Conservation (phyloP, 1,139 yeast genomes). For the Diutina neorugosa region DNA sequence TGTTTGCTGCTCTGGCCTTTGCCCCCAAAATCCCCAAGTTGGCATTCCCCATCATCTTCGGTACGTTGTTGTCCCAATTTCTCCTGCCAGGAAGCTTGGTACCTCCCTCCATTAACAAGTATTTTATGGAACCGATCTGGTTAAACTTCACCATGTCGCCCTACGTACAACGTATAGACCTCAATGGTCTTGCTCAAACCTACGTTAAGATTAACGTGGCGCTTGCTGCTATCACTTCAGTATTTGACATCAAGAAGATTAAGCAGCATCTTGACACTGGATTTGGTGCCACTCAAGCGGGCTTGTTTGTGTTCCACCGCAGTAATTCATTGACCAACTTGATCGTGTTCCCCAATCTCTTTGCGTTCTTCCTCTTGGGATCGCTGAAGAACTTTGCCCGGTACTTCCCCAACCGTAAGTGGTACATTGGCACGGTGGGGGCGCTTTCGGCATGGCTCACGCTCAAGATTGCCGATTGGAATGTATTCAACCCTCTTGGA, state of each 20-base stretch:
- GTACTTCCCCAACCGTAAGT: not conserved
- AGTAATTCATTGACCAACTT: not conserved
- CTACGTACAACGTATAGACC: not conserved
- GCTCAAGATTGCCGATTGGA: not conserved
- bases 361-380: not conserved
- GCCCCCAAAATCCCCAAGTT: not conserved
- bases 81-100: not conserved
- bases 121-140: not conserved
- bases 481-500: not conserved
- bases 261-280: not conserved
- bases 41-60: slow-evolving; percentile 1
- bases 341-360: not conserved
- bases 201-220: not conserved
- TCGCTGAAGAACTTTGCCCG: too few species aligned
- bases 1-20: slow-evolving; percentile 3
- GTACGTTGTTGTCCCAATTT: not conserved
- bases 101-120: not conserved
- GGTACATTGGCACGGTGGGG: not conserved
- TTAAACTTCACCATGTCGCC: not conserved
- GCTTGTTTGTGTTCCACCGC: not conserved
- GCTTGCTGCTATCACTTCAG: not conserved
- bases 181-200: not conserved
- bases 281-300: not conserved
- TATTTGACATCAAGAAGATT: not conserved
- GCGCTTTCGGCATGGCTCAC: not conserved